Base-by-base conservation (phyloP, 495 filamentous ascomycete genomes). In the Xanthoparmelia taractica region DNA sequence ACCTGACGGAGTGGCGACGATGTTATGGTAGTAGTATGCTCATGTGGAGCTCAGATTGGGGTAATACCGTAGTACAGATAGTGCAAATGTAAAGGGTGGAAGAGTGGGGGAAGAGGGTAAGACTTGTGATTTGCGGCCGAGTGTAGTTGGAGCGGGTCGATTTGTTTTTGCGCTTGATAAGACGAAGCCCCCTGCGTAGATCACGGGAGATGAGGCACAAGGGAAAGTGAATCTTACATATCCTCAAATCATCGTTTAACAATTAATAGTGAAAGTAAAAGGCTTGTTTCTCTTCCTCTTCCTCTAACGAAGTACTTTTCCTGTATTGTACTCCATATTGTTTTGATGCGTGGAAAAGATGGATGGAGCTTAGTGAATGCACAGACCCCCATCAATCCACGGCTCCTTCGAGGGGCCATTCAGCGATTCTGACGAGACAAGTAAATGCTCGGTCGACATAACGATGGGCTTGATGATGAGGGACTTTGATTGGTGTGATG, bases 131-230 rank as follows among this genome's bases (percentile, higher is more conserved):
- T 58, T 37, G 56, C 34, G 33, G 20, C 56, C 20, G 18, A 38
- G 1, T 58, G 2, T 40, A 15, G 56, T 58, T 58, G 56, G 56
- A 40, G 56, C 56, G 56, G 56, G 36, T 58, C 56, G 40, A 11
- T 8, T 38, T 38, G 12, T 40, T 58, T n/a, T 58, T 31, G 56
- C 56, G 34, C 56, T 58, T 41, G 27, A 54, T 54, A 8, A 18
- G 17, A 17, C 13, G 2, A 31, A 8, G 17, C 5, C 29, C n/a
- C 34, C 34, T 37, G 56, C n/a, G 56, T 5, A 58, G 38, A 58
- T 58, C 56, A 40, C 15, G n/a, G n/a, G 56, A 40, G 56, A 58
- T 58, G 56, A 58, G 36, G 56, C n/a, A 40, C n/a, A 25, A 13
- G 11, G 34, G 56, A 38, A 38, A 36, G 6, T n/a, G 8, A 27